These are phyloP conservation scores for Circinella umbellata DNA, from an alignment of 371 early-diverging fungal species.

Conservation along the genomic window DNA sequence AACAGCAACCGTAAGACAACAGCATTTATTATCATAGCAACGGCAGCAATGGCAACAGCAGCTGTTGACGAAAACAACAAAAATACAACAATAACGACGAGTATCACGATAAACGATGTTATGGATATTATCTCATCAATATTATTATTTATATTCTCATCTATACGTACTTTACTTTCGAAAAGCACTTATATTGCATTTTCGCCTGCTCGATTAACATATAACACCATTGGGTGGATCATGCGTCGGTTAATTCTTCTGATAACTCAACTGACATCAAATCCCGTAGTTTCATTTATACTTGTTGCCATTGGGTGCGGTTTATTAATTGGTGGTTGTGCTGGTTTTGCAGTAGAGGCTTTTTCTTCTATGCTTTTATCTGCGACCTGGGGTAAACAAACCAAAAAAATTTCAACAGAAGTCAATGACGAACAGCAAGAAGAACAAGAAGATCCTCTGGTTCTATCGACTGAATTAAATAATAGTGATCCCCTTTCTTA, in stretches of 20 bases:
- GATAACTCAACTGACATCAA: background rate
- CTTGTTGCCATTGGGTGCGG: constrained; percentile 40
- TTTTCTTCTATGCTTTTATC: constrained; percentile 37
- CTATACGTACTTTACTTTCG: background rate
- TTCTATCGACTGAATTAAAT: no score
- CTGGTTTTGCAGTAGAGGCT: constrained; percentile 53
- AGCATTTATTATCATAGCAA: no score
- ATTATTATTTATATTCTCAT: constrained; percentile 1
- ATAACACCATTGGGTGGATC: background rate
- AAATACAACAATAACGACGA: no score
- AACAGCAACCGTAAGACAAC: no score
- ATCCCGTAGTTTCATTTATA: constrained; percentile 37
- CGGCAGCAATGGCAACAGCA: no score
- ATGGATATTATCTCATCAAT: background rate
- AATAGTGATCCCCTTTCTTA: background rate
- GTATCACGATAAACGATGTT: background rate
- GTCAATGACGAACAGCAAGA: background rate
- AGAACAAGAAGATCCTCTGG: no score
- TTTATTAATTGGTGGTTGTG: constrained; percentile 47
- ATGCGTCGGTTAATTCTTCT: background rate
- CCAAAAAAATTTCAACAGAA: background rate
- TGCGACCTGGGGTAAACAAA: constrained; percentile 39
- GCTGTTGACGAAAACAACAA: no score
- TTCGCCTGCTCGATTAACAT: constrained; percentile 3
- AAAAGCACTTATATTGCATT: background rate